These are phyloP conservation scores for Chenopodium quinoa DNA, from an alignment of 148 eudicot genomes.

Conservation along the genomic window DNA sequence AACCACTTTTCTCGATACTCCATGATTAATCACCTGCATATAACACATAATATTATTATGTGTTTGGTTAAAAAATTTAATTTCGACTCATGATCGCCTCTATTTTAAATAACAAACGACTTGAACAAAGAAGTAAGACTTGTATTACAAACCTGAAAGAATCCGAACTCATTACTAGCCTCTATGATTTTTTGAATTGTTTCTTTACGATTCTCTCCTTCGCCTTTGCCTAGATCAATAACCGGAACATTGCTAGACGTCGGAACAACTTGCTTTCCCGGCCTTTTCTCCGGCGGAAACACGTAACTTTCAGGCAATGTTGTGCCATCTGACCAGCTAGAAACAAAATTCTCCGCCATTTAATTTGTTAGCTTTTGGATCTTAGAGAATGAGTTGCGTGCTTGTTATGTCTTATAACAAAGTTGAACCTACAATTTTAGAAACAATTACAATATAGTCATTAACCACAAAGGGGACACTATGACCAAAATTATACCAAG, in stretches of 20 bases:
- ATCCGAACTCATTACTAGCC: slow-evolving; percentile 39
- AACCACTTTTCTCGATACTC: slow-evolving; percentile 27
- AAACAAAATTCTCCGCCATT: slow-evolving; percentile 30
- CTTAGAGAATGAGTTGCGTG: neutral
- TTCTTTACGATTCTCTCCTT: slow-evolving; percentile 2
- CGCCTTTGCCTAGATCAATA: slow-evolving; percentile 25
- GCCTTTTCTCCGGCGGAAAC: slow-evolving; percentile 32
- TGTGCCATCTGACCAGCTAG: slow-evolving; percentile 32
- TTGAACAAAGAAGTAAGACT: neutral
- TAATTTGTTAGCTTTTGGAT: neutral
- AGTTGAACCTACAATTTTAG: too few relatives aligned
- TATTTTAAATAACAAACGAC: neutral
- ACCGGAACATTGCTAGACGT: slow-evolving; percentile 22
- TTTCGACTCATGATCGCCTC: too few relatives aligned
- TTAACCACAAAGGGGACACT: too few relatives aligned
- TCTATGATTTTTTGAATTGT: slow-evolving; percentile 27
- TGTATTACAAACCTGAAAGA: slow-evolving; percentile 33
- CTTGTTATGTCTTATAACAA: neutral
- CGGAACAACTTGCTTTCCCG: slow-evolving; percentile 26
- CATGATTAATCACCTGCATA: slow-evolving; percentile 35
- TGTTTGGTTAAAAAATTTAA: too few relatives aligned
- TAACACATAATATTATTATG: neutral
- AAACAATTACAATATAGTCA: too few relatives aligned
- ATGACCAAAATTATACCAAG: too few relatives aligned
- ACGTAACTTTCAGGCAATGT: slow-evolving; percentile 32